Conservation (phyloP, 768 basidiomycete genomes). For the Trametes gibbosa region DNA sequence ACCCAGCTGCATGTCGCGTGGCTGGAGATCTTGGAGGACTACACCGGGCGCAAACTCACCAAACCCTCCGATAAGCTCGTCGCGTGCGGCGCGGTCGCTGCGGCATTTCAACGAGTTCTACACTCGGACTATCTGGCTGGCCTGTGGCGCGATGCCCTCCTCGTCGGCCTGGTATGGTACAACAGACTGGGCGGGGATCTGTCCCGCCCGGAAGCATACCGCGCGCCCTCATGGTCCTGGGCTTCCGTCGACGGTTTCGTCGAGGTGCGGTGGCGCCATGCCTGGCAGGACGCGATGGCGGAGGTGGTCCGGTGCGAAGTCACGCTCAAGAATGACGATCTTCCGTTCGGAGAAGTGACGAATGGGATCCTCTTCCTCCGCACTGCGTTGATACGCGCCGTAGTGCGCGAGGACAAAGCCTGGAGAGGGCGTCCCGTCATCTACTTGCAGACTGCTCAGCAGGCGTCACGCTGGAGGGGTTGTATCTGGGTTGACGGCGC, state of each 20-base stretch:
- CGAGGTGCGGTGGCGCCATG: background rate
- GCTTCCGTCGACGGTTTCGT: constrained; percentile 10
- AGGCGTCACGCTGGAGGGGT: too few relatives aligned
- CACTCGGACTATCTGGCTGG: constrained; percentile 12
- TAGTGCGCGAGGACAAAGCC: too few relatives aligned
- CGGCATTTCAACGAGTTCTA: constrained; percentile 5
- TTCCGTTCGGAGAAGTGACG: constrained; percentile 4
- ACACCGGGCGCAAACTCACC: constrained; percentile 1
- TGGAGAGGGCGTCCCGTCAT: too few relatives aligned
- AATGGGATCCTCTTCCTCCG: background rate
- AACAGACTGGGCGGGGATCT: background rate
- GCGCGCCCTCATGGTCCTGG: constrained; percentile 16
- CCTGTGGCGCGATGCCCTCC: constrained; percentile 3
- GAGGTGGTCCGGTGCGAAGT: background rate
- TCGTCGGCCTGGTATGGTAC: constrained; percentile 10
- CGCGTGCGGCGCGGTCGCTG: constrained; percentile 13
- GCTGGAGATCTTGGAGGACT: constrained; percentile 4
- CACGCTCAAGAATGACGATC: background rate
- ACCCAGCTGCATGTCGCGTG: constrained; percentile 1
- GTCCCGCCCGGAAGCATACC: background rate
- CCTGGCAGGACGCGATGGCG: background rate
- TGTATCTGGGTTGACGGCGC: too few relatives aligned
- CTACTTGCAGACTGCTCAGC: too few relatives aligned
- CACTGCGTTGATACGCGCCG: background rate
- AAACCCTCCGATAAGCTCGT: constrained; percentile 14